A percentile compares a stretch with the other conserved stretches of the same genome.
These are phyloP conservation scores for Trichosanthes cucumerina DNA, from an alignment of 306 rosid species.

Conservation along the genomic window DNA sequence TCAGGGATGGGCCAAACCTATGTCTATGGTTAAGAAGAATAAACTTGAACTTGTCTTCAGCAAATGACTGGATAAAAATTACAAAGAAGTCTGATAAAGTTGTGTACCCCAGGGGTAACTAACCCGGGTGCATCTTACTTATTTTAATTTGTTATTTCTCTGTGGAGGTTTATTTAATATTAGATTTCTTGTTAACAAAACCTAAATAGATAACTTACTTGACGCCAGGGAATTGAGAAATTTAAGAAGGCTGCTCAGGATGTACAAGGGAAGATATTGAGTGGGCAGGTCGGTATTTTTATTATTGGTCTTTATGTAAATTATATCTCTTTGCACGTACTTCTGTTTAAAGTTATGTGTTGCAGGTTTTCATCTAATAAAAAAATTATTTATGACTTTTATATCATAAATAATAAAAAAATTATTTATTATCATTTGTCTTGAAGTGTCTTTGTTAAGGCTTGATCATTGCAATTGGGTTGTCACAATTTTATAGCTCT, in stretches of 20 bases:
- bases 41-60: neutral
- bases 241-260: constrained; percentile 78
- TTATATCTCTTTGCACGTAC: neutral
- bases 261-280: constrained; percentile 67
- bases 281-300: constrained; percentile 73
- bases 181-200: neutral
- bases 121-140: neutral
- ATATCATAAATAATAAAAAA: neutral
- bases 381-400: neutral
- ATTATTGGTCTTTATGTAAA: constrained; percentile 1
- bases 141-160: neutral
- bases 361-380: neutral
- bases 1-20: neutral
- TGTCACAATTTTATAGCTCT: neutral
- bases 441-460: neutral
- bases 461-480: neutral
- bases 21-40: neutral
- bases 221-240: constrained; percentile 79
- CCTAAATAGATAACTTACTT: constrained; percentile 10
- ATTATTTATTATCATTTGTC: neutral
- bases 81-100: neutral
- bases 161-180: neutral
- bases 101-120: neutral
- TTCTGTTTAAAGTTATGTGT: neutral
- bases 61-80: neutral